Percentiles rank a stretch among this genome's conserved stretches.
Evolutionary conservation across 192 early-diverging fungal species (phyloP).

Genomic region (Mortierella alpina): DNA sequence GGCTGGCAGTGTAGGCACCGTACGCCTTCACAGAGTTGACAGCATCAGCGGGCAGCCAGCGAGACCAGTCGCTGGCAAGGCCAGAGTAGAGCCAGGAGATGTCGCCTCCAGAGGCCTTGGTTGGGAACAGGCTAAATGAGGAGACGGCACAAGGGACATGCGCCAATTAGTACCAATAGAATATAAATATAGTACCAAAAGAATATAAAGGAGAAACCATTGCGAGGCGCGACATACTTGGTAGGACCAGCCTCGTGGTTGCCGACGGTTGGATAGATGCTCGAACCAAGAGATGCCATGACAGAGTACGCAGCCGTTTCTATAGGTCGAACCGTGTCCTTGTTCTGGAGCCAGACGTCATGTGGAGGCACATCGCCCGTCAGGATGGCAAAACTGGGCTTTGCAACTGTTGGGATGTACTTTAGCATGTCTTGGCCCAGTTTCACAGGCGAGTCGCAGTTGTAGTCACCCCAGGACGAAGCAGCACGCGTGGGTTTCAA

Average conservation of each 20-base stretch:
- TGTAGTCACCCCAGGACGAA: constrained; percentile 56
- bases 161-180: neutral
- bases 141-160: neutral
- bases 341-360: constrained; percentile 58
- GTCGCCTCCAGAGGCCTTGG: constrained; percentile 27
- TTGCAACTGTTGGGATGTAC: constrained; percentile 37
- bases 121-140: constrained; percentile 38
- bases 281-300: constrained; percentile 41
- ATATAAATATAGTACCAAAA: neutral
- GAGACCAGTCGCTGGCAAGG: constrained; percentile 55
- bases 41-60: constrained; percentile 56
- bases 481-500: constrained; percentile 29
- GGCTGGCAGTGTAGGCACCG: constrained; percentile 60
- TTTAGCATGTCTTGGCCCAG: constrained; percentile 56
- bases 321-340: constrained; percentile 38
- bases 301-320: constrained; percentile 40
- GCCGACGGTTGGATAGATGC: constrained; percentile 62
- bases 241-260: constrained; percentile 65
- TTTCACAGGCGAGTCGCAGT: constrained; percentile 58
- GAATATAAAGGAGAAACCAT: neutral
- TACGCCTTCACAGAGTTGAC: constrained; percentile 43
- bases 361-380: constrained; percentile 67
- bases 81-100: constrained; percentile 60
- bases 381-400: constrained; percentile 57
- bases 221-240: constrained; percentile 9